A percentile compares a stretch with the other conserved stretches of the same genome.
These are phyloP conservation scores for Hortiboletus campestris DNA, from an alignment of 768 basidiomycete species.

Conservation along the genomic window DNA sequence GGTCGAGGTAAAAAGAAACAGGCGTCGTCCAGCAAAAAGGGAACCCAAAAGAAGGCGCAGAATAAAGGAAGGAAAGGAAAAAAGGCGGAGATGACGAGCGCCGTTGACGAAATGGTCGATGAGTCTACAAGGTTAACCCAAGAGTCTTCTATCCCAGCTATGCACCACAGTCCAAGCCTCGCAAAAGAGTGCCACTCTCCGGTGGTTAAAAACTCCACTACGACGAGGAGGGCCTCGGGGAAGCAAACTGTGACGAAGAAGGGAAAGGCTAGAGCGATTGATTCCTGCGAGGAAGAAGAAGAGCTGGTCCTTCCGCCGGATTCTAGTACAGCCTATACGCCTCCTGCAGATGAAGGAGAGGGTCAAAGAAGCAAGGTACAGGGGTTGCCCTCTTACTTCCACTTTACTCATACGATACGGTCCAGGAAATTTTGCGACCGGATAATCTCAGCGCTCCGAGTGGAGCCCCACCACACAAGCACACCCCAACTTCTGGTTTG, in stretches of 20 bases:
- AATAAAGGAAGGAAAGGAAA: constrained; percentile 29
- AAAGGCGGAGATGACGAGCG: constrained; percentile 18
- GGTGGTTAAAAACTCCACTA: neutral
- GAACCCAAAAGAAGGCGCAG: constrained; percentile 19
- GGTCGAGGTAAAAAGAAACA: constrained; percentile 15
- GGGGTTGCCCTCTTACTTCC: neutral
- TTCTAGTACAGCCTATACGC: neutral
- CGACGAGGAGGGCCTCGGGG: constrained; percentile 21
- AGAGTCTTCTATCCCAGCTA: neutral
- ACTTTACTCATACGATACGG: neutral
- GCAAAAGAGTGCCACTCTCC: neutral
- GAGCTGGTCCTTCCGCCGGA: constrained; percentile 1
- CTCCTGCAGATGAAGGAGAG: constrained; percentile 2
- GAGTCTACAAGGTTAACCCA: constrained; percentile 1
- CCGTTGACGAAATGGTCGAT: constrained; percentile 11
- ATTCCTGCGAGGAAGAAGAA: constrained; percentile 29
- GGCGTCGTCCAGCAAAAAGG: constrained; percentile 16
- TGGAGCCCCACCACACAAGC: constrained; percentile 4
- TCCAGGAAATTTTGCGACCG: constrained; percentile 15
- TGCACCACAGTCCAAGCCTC: neutral
- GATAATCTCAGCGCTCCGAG: constrained; percentile 1
- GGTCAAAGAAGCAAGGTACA: constrained; percentile 18
- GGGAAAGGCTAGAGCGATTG: constrained; percentile 27
- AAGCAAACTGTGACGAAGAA: constrained; percentile 22
- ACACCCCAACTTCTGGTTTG: constrained; percentile 6